Base-by-base conservation (phyloP, 2,329 filamentous ascomycete species). In the Colletotrichum graminicola region DNA sequence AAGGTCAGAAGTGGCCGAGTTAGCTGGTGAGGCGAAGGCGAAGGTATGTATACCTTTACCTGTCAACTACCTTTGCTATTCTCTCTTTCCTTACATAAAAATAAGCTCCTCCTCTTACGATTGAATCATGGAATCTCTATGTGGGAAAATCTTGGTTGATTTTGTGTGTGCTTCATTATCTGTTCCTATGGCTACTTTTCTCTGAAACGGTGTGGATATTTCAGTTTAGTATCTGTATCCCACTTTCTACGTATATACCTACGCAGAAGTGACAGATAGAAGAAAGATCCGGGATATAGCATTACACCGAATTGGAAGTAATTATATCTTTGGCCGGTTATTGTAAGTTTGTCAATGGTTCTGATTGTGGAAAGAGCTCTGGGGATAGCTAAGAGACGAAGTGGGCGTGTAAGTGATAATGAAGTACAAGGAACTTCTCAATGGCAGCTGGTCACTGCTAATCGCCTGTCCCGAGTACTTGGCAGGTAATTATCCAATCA, bases 371-470 rank as follows among this genome's bases (percentile, higher is more conserved):
- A 18, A 57, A 29, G 36, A 41, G 55, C 34, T 41, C 3, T 26
- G 21, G 6, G 39, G 26, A 41, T 26, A 39, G 21, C 45, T 47
- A 8, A 29, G 12, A 49, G 43, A 47, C 5, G 10, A 51, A 26
- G 34, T 10, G 4, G 51, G n/a, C 23, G 34, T 62, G 45, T 62
- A 62, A 62, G 60, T 62, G 47, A 62, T 8, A 5, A 7, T 1
- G 4, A 52, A n/a, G 47, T 62, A 39, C 12, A 11, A 11, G 10
- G 5, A 36, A 62, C 60, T n/a, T 62, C 14, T 5, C 2, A 0
- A 8, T 11, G 3, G 0, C 6, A 3, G 3, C 6, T 1, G 16
- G 1, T 32, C 1, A 4, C 29, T 10, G 4, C 1, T 2, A 3
- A 3, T 10, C 5, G 4, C 0, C 16, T 8, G 61, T 54, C 54